phyloP scores from a whole-genome alignment of 306 rosid genomes.

The Acacia crassicarpa region DNA sequence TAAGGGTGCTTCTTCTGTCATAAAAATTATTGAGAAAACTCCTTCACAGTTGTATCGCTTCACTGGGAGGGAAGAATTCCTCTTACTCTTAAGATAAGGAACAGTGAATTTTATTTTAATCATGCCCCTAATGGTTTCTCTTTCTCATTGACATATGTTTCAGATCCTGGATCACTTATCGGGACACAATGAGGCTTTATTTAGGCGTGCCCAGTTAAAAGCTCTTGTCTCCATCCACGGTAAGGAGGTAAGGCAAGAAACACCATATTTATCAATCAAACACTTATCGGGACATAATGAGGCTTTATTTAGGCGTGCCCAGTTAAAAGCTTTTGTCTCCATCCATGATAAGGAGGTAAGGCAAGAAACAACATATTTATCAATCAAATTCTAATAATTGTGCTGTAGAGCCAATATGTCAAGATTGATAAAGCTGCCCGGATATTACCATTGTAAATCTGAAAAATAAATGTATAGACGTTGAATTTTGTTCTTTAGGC shows the following conservation, averaged over 20 bases:
- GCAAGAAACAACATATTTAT: neutral
- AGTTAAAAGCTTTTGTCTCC: conserved; percentile 91
- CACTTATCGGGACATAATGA: conserved; percentile 80
- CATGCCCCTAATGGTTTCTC: conserved; percentile 6
- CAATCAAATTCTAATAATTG: neutral
- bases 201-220: conserved; percentile 97
- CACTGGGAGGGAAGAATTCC: neutral
- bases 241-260: conserved; percentile 60
- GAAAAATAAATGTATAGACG: neutral
- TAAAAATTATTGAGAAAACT: neutral
- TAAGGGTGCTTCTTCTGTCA: neutral
- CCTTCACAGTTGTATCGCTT: neutral
- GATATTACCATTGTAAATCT: neutral
- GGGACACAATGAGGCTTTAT: conserved; percentile 90
- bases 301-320: conserved; percentile 95
- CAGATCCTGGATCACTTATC: conserved; percentile 77
- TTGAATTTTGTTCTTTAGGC: conserved; percentile 56
- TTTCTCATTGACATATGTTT: conserved; percentile 27
- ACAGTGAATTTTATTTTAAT: conserved; percentile 22
- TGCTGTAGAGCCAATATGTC: conserved; percentile 10
- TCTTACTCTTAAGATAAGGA: neutral
- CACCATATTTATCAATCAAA: neutral
- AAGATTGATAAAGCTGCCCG: conserved; percentile 21
- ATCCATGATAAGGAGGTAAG: conserved; percentile 88
- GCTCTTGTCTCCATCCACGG: conserved; percentile 94